Evolutionary conservation across 2,329 filamentous ascomycete genomes (phyloP).

Genomic region (Bretziella fagacearum): DNA sequence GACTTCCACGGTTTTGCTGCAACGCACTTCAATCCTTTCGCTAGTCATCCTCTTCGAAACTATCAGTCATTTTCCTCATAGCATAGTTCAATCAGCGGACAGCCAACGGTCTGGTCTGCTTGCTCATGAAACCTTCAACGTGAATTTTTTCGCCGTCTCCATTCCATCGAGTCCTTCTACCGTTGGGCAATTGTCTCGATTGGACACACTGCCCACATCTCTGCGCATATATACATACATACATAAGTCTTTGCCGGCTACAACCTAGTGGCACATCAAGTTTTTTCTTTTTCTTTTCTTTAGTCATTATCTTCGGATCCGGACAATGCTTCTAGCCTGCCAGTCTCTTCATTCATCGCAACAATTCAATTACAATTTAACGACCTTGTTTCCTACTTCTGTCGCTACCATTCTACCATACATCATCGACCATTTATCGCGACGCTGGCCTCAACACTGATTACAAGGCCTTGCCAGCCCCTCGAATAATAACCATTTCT

Average conservation of each 20-base stretch:
- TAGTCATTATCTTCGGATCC: background rate
- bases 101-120: background rate
- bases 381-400: background rate
- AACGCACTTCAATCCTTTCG: background rate
- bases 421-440: background rate
- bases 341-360: background rate
- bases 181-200: background rate
- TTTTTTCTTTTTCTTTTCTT: too few relatives aligned
- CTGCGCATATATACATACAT: constrained; percentile 1
- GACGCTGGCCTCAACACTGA: background rate
- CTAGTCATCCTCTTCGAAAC: background rate
- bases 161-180: background rate
- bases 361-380: background rate
- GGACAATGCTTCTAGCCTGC: background rate
- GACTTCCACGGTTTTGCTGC: background rate
- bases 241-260: background rate
- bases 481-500: background rate
- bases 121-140: background rate
- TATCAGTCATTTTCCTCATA: background rate
- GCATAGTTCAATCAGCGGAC: background rate
- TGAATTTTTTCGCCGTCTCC: background rate
- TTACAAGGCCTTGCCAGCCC: background rate
- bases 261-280: background rate
- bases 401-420: background rate
- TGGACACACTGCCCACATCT: background rate